Evolutionary conservation across 306 rosid genomes (phyloP).

Genomic region (Arachis hypogaea): DNA sequence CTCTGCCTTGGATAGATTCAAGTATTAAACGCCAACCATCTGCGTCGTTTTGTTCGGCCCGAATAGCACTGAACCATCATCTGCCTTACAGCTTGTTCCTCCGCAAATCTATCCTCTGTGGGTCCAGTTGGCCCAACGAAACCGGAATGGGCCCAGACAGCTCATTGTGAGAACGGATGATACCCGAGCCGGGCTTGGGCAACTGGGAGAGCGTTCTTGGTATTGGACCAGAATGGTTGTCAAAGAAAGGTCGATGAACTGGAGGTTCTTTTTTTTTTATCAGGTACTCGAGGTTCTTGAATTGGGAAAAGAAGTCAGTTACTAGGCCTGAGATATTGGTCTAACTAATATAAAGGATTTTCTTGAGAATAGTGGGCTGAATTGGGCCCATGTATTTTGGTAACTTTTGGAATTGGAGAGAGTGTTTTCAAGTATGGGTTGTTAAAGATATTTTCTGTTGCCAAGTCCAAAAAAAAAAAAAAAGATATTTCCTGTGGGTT

Average conservation of each 20-base stretch:
- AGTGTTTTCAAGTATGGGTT: conserved; percentile 56
- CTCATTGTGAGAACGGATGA: conserved; percentile 55
- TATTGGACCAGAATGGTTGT: conserved; percentile 57
- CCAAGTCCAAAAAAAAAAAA: too few species aligned
- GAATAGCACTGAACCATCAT: conserved; percentile 63
- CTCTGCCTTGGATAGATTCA: conserved; percentile 51
- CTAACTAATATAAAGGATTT: conserved; percentile 47
- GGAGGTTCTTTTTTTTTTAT: conserved; percentile 40
- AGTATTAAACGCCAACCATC: conserved; percentile 49
- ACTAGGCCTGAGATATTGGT: conserved; percentile 64
- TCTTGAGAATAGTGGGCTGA: conserved; percentile 62
- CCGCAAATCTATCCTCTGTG: conserved; percentile 46
- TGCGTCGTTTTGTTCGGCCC: conserved; percentile 50
- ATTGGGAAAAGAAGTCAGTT: conserved; percentile 61
- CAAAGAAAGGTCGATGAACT: conserved; percentile 54
- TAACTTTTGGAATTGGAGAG: conserved; percentile 59
- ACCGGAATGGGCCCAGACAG: conserved; percentile 60
- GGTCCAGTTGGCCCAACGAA: conserved; percentile 46
- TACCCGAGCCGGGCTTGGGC: conserved; percentile 26
- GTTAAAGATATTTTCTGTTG: conserved; percentile 39
- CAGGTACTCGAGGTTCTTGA: conserved; percentile 44
- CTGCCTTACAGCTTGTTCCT: conserved; percentile 69
- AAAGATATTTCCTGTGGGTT: conserved; percentile 34
- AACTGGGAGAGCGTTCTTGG: conserved; percentile 66
- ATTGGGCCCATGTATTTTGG: conserved; percentile 66